phyloP scores from a whole-genome alignment of 805 yeast genomes.

The Nakazawaea anatomiae region DNA sequence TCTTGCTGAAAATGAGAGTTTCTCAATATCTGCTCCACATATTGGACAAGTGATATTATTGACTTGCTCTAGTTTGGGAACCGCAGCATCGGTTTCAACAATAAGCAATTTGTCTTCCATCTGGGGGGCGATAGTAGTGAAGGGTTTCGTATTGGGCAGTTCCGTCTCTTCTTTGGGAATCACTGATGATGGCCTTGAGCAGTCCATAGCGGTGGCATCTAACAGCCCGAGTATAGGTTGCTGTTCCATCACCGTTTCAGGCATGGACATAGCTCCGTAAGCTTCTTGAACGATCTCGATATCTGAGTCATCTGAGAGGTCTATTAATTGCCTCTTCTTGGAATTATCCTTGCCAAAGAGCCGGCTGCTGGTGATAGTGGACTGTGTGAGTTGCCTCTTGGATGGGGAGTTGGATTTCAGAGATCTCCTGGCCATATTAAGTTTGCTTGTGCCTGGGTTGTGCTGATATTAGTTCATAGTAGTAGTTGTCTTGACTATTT shows the following conservation, averaged over 20 bases:
- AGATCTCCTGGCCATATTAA: not conserved
- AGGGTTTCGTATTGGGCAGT: too few species aligned
- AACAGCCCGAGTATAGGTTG: too few species aligned
- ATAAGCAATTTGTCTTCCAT: too few species aligned
- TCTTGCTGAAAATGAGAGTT: slow-evolving; percentile 34
- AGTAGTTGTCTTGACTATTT: too few species aligned
- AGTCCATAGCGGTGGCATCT: not conserved
- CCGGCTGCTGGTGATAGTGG: not conserved
- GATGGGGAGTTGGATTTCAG: not conserved
- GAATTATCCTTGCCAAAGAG: not conserved
- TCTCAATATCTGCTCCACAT: slow-evolving; percentile 35
- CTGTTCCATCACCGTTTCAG: too few species aligned
- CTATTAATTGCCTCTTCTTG: not conserved
- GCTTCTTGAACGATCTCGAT: slow-evolving; percentile 3
- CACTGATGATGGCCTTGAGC: not conserved
- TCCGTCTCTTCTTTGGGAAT: not conserved
- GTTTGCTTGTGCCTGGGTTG: not conserved
- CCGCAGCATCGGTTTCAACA: not conserved
- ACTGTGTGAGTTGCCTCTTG: slow-evolving; percentile 1
- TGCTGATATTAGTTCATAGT: too few species aligned
- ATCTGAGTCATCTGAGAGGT: slow-evolving; percentile 5
- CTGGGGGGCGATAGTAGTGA: not conserved
- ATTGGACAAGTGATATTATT: slow-evolving; percentile 41
- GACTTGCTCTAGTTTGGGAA: not conserved
- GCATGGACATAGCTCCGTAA: not conserved